These are phyloP conservation scores for Xylariaceae sp. DNA, from an alignment of 2,329 filamentous ascomycete species.

Conservation along the genomic window DNA sequence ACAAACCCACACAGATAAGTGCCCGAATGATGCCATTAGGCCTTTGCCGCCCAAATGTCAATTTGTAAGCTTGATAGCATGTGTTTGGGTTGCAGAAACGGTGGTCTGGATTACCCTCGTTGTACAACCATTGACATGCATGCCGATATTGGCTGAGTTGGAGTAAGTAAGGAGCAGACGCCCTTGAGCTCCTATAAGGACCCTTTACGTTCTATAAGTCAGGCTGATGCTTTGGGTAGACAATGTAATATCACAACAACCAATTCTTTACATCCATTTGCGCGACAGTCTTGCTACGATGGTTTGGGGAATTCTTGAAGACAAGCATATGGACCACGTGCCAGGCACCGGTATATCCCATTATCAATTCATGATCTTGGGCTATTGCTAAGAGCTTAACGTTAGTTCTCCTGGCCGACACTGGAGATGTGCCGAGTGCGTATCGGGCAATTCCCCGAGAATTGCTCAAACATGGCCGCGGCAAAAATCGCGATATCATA, in stretches of 20 bases:
- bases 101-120: not conserved
- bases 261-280: not conserved
- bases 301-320: conserved; percentile 47
- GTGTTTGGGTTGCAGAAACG: not conserved
- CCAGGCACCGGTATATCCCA: conserved; percentile 43
- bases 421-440: conserved; percentile 43
- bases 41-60: not conserved
- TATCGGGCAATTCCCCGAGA: conserved; percentile 41
- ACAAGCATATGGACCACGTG: conserved; percentile 42
- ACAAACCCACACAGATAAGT: too few species aligned
- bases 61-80: too few species aligned
- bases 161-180: not conserved
- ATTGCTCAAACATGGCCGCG: conserved; percentile 38
- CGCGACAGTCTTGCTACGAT: conserved; percentile 29
- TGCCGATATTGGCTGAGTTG: conserved; percentile 5
- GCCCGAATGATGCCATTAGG: too few species aligned
- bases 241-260: not conserved
- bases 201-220: not conserved
- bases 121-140: conserved; percentile 10
- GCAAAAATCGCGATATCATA: conserved; percentile 35
- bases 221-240: not conserved
- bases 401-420: conserved; percentile 44
- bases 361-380: not conserved
- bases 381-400: conserved; percentile 12
- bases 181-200: conserved; percentile 4